Evolutionary conservation across 768 basidiomycete genomes (phyloP).

Genomic region (Boletus tomentosulus): DNA sequence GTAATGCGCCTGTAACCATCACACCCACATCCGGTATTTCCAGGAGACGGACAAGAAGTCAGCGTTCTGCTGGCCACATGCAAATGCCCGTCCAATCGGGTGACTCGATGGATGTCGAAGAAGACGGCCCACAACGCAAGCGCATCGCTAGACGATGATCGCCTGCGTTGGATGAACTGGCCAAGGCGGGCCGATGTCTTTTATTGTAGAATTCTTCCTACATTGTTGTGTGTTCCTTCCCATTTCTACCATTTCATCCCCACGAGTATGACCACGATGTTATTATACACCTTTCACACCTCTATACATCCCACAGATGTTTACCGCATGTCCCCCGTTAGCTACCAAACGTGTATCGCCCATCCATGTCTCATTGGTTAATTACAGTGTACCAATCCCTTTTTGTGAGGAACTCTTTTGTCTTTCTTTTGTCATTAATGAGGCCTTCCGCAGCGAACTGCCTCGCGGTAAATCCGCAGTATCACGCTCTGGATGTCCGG

Average conservation of each 20-base stretch:
- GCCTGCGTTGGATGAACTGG: not conserved
- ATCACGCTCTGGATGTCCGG: too few species aligned
- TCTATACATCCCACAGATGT: conserved; percentile 1
- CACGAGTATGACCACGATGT: conserved; percentile 9
- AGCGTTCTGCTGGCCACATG: conserved; percentile 36
- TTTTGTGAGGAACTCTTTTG: not conserved
- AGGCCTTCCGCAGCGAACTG: too few species aligned
- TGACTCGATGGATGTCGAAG: conserved; percentile 73
- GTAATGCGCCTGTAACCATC: conserved; percentile 21
- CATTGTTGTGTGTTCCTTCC: conserved; percentile 7
- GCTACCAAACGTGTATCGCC: conserved; percentile 10
- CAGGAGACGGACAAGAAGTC: conserved; percentile 56
- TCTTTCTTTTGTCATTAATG: too few species aligned
- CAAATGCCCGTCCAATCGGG: conserved; percentile 37
- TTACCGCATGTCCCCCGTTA: not conserved
- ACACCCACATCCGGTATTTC: conserved; percentile 29
- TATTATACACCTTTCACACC: conserved; percentile 13
- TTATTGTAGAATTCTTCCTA: not conserved
- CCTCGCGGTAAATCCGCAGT: too few species aligned
- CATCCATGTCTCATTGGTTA: conserved; percentile 6
- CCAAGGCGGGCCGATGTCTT: too few species aligned
- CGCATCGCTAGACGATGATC: conserved; percentile 59
- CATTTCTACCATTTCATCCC: conserved; percentile 2
- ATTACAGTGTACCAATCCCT: conserved; percentile 12
- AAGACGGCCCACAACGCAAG: conserved; percentile 72